Conservation (phyloP, 31 red algal genomes). For the Asparagopsis taxiformis region DNA sequence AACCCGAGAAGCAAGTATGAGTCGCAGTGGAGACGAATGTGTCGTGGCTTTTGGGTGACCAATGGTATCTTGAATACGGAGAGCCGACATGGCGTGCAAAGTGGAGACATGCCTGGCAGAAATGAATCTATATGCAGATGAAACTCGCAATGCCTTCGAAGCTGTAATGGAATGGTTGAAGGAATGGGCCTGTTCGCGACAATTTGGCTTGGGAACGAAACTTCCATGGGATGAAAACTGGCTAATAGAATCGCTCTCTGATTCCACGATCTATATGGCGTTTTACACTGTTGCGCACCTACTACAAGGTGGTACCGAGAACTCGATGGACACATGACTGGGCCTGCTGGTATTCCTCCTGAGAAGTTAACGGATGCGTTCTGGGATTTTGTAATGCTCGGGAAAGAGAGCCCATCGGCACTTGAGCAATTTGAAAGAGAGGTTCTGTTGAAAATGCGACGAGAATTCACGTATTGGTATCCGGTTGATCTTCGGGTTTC, state of each 20-base stretch:
- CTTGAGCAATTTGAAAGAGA: slow-evolving; percentile 21
- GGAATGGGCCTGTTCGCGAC: slow-evolving; percentile 98
- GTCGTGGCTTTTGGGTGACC: slow-evolving; percentile 96
- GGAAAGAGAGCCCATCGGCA: slow-evolving; percentile 40
- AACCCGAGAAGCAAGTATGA: slow-evolving; percentile 95
- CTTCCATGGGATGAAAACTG: slow-evolving; percentile 98
- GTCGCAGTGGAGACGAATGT: slow-evolving; percentile 92
- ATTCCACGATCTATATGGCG: slow-evolving; percentile 99
- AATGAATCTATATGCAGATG: slow-evolving; percentile 81
- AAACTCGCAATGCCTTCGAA: slow-evolving; percentile 82
- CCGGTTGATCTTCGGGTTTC: slow-evolving; percentile 97
- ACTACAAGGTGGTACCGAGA: slow-evolving; percentile 83
- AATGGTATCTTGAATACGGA: slow-evolving; percentile 99
- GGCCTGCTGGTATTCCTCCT: slow-evolving; percentile 68
- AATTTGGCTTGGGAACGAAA: slow-evolving; percentile 94
- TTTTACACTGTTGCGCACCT: slow-evolving; percentile 97
- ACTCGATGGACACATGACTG: slow-evolving; percentile 77
- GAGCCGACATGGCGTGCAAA: slow-evolving; percentile 76
- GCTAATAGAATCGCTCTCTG: slow-evolving; percentile 98
- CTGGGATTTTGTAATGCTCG: slow-evolving; percentile 92
- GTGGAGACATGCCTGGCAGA: slow-evolving; percentile 65
- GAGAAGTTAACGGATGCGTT: slow-evolving; percentile 70
- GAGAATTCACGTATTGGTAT: slow-evolving; percentile 97
- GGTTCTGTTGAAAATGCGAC: slow-evolving; percentile 53
- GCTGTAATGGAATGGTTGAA: slow-evolving; percentile 91